Conservation (phyloP, 1,139 yeast species). For the Pneumocystis canis region DNA sequence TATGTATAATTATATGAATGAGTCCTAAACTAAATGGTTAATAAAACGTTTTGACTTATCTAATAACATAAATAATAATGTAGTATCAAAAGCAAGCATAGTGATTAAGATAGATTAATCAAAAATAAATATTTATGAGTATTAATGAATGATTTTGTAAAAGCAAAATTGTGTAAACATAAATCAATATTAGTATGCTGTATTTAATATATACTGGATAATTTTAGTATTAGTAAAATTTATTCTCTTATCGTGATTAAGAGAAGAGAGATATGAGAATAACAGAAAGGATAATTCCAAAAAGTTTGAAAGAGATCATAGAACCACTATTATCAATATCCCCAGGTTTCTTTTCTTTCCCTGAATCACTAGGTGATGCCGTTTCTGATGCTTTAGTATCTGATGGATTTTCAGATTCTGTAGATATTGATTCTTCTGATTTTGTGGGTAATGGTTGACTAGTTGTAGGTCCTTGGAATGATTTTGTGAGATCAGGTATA, state of each 20-base stretch:
- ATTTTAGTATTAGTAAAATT: background rate
- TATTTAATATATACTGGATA: background rate
- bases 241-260: background rate
- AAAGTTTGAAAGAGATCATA: background rate
- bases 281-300: background rate
- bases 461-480: too few species aligned
- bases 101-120: background rate
- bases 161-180: background rate
- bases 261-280: background rate
- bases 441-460: too few species aligned
- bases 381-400: too few species aligned
- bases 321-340: background rate
- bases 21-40: background rate
- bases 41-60: background rate
- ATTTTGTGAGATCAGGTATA: too few species aligned
- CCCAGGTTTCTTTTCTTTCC: background rate
- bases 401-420: background rate
- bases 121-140: too few species aligned
- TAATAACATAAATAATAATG: background rate
- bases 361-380: background rate
- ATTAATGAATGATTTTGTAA: background rate
- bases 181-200: background rate
- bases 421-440: background rate
- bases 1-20: background rate
- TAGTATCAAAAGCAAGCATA: background rate